These are phyloP conservation scores for Aspergillus pseudoglaucus DNA, from an alignment of 2,329 filamentous ascomycete species.

Conservation along the genomic window DNA sequence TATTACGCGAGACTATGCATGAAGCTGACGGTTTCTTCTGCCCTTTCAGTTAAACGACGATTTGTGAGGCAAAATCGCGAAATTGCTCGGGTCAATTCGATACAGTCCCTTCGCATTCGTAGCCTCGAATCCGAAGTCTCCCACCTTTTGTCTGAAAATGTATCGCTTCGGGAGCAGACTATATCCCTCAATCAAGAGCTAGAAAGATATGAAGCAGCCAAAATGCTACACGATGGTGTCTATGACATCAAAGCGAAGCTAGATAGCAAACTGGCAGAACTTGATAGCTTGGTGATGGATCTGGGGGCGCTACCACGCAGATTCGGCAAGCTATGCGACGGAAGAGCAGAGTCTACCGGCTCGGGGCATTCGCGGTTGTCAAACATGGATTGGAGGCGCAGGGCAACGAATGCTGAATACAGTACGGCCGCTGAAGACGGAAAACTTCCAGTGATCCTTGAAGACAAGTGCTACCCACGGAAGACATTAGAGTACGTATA, in stretches of 20 bases:
- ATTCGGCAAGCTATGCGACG: slow-evolving; percentile 14
- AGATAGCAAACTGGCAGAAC: slow-evolving; percentile 51
- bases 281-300: slow-evolving; percentile 49
- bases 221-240: slow-evolving; percentile 42
- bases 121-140: slow-evolving; percentile 57
- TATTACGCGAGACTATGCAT: background rate
- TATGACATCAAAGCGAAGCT: slow-evolving; percentile 49
- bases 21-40: background rate
- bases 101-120: slow-evolving; percentile 58
- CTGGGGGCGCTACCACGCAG: slow-evolving; percentile 41
- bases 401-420: slow-evolving; percentile 10
- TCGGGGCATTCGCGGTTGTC: slow-evolving; percentile 8
- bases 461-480: slow-evolving; percentile 54
- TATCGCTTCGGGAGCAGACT: slow-evolving; percentile 53
- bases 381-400: slow-evolving; percentile 9
- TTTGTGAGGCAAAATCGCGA: slow-evolving; percentile 62
- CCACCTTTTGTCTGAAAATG: slow-evolving; percentile 54
- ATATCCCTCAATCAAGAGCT: slow-evolving; percentile 51
- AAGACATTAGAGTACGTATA: slow-evolving; percentile 49
- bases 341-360: slow-evolving; percentile 6
- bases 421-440: slow-evolving; percentile 21
- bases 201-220: slow-evolving; percentile 41
- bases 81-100: slow-evolving; percentile 58
- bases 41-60: slow-evolving; percentile 51
- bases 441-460: slow-evolving; percentile 52